Conservation (phyloP, 192 early-diverging fungal genomes). For the Coemansia sp. region DNA sequence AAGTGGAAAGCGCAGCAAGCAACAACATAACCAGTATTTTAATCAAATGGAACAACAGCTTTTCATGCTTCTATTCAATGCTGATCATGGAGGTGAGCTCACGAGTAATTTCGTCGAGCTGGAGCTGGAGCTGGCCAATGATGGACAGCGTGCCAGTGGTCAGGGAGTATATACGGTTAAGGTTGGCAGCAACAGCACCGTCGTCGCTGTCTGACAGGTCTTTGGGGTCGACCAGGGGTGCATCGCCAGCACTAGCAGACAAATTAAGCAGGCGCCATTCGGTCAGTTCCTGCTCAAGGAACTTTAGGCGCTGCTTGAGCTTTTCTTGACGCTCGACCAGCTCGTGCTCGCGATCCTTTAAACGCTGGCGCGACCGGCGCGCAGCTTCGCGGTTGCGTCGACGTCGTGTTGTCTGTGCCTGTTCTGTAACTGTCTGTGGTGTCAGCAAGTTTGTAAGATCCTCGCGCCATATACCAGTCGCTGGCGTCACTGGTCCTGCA, state of each 20-base stretch:
- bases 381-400: slow-evolving; percentile 48
- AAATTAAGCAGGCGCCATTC: slow-evolving; percentile 43
- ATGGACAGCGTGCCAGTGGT: slow-evolving; percentile 30
- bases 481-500: neutral
- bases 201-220: slow-evolving; percentile 11
- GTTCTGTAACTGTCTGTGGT: slow-evolving; percentile 31
- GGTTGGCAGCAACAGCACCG: slow-evolving; percentile 22
- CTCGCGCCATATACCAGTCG: slow-evolving; percentile 22
- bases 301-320: slow-evolving; percentile 19
- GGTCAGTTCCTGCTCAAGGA: slow-evolving; percentile 29
- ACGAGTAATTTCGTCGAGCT: slow-evolving; percentile 36
- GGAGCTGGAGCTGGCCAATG: slow-evolving; percentile 39
- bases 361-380: slow-evolving; percentile 40
- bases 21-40: too few species aligned
- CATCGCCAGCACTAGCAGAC: neutral
- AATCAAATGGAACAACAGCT: too few species aligned
- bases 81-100: neutral
- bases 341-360: slow-evolving; percentile 37
- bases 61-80: neutral
- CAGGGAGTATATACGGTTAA: slow-evolving; percentile 33
- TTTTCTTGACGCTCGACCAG: slow-evolving; percentile 26
- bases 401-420: slow-evolving; percentile 34
- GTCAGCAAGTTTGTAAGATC: slow-evolving; percentile 38
- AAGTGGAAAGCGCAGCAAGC: neutral
- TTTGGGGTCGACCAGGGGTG: slow-evolving; percentile 20